Conservation (phyloP, 2,329 filamentous ascomycete species). For the Trichoderma sp. region DNA sequence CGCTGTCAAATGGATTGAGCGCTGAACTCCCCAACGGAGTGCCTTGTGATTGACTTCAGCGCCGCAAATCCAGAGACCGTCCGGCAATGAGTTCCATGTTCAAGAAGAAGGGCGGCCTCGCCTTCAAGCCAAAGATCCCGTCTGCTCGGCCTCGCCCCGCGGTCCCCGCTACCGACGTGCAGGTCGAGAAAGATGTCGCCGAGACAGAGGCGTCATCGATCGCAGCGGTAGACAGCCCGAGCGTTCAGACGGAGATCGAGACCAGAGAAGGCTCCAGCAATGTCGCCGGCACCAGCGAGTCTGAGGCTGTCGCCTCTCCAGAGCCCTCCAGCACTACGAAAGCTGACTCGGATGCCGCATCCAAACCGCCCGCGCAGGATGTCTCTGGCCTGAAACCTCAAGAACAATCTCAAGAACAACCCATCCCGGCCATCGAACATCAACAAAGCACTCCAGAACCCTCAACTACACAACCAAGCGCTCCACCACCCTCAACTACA, state of each 20-base stretch:
- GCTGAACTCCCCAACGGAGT: background rate
- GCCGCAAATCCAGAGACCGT: background rate
- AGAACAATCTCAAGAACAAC: constrained; percentile 8
- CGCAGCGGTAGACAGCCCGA: constrained; percentile 3
- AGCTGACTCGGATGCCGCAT: background rate
- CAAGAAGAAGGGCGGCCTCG: constrained; percentile 64
- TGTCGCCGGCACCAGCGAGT: constrained; percentile 10
- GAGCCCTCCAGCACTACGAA: constrained; percentile 7
- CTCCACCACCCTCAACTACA: background rate
- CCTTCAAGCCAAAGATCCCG: constrained; percentile 72
- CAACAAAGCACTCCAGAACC: background rate
- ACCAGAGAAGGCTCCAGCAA: constrained; percentile 1
- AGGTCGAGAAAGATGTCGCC: constrained; percentile 23
- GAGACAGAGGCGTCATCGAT: constrained; percentile 6
- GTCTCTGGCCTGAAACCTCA: constrained; percentile 5
- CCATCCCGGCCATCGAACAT: background rate
- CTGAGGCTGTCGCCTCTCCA: constrained; percentile 1
- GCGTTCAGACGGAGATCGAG: background rate
- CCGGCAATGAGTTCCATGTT: constrained; percentile 65
- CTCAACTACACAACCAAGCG: background rate
- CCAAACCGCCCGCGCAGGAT: constrained; percentile 9
- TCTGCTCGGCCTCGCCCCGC: constrained; percentile 55
- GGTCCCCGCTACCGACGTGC: constrained; percentile 40
- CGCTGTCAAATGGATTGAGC: constrained; percentile 8
- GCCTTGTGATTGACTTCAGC: background rate